Evolutionary conservation across 768 basidiomycete species (phyloP), one percentile per base, ranked within the genome.

Genomic region (Phylloporus sp.): DNA sequence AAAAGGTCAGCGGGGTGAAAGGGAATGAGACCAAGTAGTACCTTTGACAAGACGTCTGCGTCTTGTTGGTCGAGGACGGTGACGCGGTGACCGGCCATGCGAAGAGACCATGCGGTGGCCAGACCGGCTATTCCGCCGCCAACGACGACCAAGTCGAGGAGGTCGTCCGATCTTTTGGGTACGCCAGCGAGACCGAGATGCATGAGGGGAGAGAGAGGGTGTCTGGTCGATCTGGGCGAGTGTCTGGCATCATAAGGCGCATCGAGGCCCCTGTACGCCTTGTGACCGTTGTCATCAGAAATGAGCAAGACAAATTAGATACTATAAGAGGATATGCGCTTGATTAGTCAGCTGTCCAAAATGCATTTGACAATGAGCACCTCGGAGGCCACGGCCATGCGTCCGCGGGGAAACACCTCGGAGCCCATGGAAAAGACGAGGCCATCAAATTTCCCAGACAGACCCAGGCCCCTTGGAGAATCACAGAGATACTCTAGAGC

Each of bases 81-180:
- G 26, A 82, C 80, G 18, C 68, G 63, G 62, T 85, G 83, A 0
- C 83, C 82, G 0, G 72, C 74, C 49, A 66, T 69, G 22, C 67
- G 69, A 18, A 85, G 69, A 2, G 76, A 66, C 56, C 72, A 79
- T 0, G 81, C 81, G 8, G 74, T 64, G 2, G 81, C 71, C 26
- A 82, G 70, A 9, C 82, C 82, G 28, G 75, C 69, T 11, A 82
- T 68, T 31, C 54, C 58, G 2, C 60, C 63, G 8, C 63, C 63
- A 11, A 63, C 58, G 47, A 63, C 38, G 44, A 57, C 3, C 6
- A 63, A 60, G 32, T 50, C 31, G 33, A 64, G 52, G 18, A 42
- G n/a, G 36, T 64, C 49, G 13, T 48, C 49, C 7, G 35, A 22
- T 9, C 56, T 33, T 20, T 28, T 45, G 7, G 49, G 36, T 1